Conservation (phyloP, 2,329 filamentous ascomycete species). For the Fusarium sp. region DNA sequence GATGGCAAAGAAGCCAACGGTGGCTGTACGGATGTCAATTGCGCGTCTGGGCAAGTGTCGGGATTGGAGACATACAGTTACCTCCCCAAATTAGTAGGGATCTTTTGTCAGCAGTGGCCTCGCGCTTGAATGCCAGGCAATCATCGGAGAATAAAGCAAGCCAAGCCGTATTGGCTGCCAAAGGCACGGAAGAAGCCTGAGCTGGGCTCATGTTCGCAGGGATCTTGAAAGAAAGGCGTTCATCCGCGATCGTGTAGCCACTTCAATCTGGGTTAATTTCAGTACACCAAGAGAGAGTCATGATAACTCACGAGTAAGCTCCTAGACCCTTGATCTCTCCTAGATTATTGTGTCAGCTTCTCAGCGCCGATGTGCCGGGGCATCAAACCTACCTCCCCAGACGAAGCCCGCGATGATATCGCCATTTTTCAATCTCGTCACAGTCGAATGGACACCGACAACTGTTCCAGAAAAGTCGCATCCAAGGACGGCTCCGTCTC, state of each 20-base stretch:
- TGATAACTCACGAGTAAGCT: constrained; percentile 43
- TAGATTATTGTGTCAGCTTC: background rate
- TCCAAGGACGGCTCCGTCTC: constrained; percentile 50
- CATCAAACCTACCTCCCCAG: constrained; percentile 41
- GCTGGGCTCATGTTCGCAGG: constrained; percentile 41
- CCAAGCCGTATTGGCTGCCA: constrained; percentile 53
- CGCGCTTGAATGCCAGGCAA: constrained; percentile 46
- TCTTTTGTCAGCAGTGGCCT: background rate
- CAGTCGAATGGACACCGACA: constrained; percentile 42
- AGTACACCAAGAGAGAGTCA: accelerated
- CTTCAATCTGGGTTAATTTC: constrained; percentile 19
- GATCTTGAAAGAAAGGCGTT: constrained; percentile 53
- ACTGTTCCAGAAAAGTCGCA: constrained; percentile 52
- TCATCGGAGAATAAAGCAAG: constrained; percentile 52
- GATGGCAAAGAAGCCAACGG: constrained; percentile 39
- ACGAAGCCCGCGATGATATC: constrained; percentile 39
- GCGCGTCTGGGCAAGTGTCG: too few relatives aligned
- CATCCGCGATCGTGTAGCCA: constrained; percentile 53
- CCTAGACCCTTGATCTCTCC: constrained; percentile 47
- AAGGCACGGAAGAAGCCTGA: constrained; percentile 50
- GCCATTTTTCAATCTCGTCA: constrained; percentile 20
- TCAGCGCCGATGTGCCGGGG: accelerated
- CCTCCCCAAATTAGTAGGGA: constrained; percentile 55
- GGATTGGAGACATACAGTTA: constrained; percentile 41
- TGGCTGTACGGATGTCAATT: too few relatives aligned